Percentiles rank a stretch among this genome's conserved stretches.
phyloP scores from a whole-genome alignment of 2,329 filamentous ascomycete genomes.

The Torrubiellomyces zombiae region DNA sequence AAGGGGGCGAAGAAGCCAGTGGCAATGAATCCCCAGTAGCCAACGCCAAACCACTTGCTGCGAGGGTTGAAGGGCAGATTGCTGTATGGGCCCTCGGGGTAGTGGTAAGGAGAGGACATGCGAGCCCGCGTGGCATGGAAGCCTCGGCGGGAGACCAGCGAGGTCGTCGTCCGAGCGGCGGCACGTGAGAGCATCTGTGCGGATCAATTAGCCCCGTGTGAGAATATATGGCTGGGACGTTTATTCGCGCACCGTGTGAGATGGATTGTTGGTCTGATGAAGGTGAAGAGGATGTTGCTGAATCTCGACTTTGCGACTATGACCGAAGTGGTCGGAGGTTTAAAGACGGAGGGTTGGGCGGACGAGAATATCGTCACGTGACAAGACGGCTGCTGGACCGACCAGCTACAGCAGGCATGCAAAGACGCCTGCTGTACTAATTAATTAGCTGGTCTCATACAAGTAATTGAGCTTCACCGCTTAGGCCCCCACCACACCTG shows the following conservation, averaged over 20 bases:
- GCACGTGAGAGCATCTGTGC: constrained; percentile 69
- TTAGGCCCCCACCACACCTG: constrained; percentile 4
- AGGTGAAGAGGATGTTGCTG: constrained; percentile 9
- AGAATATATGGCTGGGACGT: background rate
- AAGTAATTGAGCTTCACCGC: constrained; percentile 9
- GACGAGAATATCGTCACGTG: too few relatives aligned
- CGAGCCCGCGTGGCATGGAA: constrained; percentile 84
- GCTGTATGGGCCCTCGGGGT: constrained; percentile 85
- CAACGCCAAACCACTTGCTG: constrained; percentile 66
- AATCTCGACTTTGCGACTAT: constrained; percentile 11
- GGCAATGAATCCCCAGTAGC: constrained; percentile 61
- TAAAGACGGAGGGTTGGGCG: constrained; percentile 13
- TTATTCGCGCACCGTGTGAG: constrained; percentile 6
- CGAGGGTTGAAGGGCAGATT: constrained; percentile 96
- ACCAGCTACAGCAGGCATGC: background rate
- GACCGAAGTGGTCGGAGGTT: constrained; percentile 17
- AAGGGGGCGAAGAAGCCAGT: constrained; percentile 45
- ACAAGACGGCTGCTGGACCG: constrained; percentile 5
- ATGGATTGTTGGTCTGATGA: constrained; percentile 9
- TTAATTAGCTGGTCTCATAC: background rate
- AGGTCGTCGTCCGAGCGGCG: constrained; percentile 46
- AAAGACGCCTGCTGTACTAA: constrained; percentile 1
- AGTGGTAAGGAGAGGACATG: constrained; percentile 87
- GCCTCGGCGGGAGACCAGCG: constrained; percentile 68
- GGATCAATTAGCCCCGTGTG: constrained; percentile 22